Percentiles rank a stretch among this genome's conserved stretches.
Conservation (phyloP, 768 basidiomycete species). For the Tricholoma saponaceum region DNA sequence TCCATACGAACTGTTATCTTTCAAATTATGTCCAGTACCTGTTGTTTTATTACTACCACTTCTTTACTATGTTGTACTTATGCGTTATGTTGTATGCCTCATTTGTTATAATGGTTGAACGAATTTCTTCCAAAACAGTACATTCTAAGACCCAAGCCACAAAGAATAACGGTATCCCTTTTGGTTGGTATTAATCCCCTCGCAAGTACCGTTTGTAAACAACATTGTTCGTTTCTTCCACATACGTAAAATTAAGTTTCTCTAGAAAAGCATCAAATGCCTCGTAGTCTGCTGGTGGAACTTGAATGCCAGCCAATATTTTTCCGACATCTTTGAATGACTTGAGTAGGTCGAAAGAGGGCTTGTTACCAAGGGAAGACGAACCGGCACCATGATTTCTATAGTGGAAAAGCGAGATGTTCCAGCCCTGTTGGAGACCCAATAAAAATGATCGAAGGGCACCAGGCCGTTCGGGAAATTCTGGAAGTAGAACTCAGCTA, state of each 20-base stretch:
- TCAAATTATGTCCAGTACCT: background rate
- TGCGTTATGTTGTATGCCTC: too few relatives aligned
- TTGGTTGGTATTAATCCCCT: slow-evolving; percentile 17
- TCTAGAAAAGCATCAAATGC: slow-evolving; percentile 74
- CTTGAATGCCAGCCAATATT: slow-evolving; percentile 91
- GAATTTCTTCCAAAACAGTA: background rate
- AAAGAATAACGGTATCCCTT: background rate
- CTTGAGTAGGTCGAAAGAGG: slow-evolving; percentile 2
- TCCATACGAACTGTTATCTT: background rate
- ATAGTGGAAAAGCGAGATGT: slow-evolving; percentile 96
- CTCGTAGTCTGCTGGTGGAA: slow-evolving; percentile 61
- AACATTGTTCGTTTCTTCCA: slow-evolving; percentile 89
- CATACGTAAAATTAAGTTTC: slow-evolving; percentile 79
- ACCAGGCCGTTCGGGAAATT: slow-evolving; percentile 93
- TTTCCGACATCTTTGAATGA: slow-evolving; percentile 73
- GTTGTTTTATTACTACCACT: background rate
- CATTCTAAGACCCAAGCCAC: background rate
- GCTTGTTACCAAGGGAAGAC: slow-evolving; percentile 22
- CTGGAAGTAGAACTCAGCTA: slow-evolving; percentile 34
- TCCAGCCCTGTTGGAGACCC: slow-evolving; percentile 83
- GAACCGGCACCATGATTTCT: slow-evolving; percentile 94
- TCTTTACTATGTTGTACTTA: background rate
- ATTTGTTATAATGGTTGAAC: background rate
- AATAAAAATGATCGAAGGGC: slow-evolving; percentile 89
- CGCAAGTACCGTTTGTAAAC: slow-evolving; percentile 75